Evolutionary conservation across 257 asterid genomes (phyloP).

Genomic region (Oldenlandia corymbosa): DNA sequence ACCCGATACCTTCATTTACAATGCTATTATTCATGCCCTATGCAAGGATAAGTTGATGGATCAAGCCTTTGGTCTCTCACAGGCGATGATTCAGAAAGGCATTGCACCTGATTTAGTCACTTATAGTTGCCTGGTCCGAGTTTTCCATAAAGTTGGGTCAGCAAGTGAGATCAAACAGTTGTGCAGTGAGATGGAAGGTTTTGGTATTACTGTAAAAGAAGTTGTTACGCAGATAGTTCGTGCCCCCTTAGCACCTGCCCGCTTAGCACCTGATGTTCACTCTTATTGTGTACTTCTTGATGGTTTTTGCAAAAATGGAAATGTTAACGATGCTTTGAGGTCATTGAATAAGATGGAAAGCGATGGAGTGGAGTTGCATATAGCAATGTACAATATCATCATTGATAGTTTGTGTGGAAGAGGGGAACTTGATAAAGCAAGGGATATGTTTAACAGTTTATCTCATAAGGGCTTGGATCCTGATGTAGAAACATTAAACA

Average conservation of each 20-base stretch:
- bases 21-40: slow-evolving; percentile 11
- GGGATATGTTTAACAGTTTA: slow-evolving; percentile 16
- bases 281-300: slow-evolving; percentile 19
- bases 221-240: slow-evolving; percentile 23
- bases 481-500: slow-evolving; percentile 21
- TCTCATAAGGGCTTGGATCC: slow-evolving; percentile 19
- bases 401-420: slow-evolving; percentile 19
- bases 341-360: slow-evolving; percentile 18
- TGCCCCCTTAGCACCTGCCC: too few species aligned
- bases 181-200: slow-evolving; percentile 12
- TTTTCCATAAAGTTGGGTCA: not conserved
- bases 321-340: slow-evolving; percentile 18
- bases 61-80: slow-evolving; percentile 15
- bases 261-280: slow-evolving; percentile 15
- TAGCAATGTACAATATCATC: not conserved
- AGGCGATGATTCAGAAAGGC: slow-evolving; percentile 19
- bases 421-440: slow-evolving; percentile 18
- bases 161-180: not conserved
- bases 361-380: not conserved
- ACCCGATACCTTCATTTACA: slow-evolving; percentile 14
- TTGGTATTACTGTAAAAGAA: slow-evolving; percentile 13
- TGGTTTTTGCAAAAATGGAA: slow-evolving; percentile 21
- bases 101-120: slow-evolving; percentile 16
- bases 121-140: not conserved
- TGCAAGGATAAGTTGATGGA: slow-evolving; percentile 28